Conservation (phyloP, 2,329 filamentous ascomycete species). For the Penicillium crustosum region DNA sequence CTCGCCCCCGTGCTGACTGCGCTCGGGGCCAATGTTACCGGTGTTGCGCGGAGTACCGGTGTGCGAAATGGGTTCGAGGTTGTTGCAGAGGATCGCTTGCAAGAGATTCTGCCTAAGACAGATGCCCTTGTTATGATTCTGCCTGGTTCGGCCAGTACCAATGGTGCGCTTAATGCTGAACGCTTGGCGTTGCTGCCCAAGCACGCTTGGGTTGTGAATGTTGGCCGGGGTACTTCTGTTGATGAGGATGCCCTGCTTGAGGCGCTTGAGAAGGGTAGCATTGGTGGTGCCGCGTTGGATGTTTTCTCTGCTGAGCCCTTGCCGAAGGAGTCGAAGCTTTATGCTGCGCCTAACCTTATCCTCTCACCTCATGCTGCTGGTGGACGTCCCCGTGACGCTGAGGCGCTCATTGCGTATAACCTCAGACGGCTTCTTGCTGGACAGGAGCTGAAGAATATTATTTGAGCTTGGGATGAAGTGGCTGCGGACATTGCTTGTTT, state of each 20-base stretch:
- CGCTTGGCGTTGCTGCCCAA: conserved; percentile 55
- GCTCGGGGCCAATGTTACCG: conserved; percentile 59
- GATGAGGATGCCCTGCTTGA: conserved; percentile 24
- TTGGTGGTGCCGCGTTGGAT: conserved; percentile 25
- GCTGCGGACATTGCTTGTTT: neutral
- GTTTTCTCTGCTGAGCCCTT: conserved; percentile 25
- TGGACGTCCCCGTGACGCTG: conserved; percentile 57
- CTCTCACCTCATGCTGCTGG: conserved; percentile 26
- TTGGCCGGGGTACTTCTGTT: conserved; percentile 23
- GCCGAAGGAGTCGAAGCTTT: conserved; percentile 22
- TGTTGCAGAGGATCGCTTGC: conserved; percentile 54
- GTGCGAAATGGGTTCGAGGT: conserved; percentile 61
- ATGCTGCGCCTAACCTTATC: conserved; percentile 24
- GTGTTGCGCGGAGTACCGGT: conserved; percentile 57
- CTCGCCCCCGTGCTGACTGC: conserved; percentile 56
- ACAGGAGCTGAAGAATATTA: conserved; percentile 59
- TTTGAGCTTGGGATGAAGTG: neutral
- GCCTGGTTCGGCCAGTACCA: conserved; percentile 58
- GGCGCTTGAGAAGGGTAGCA: conserved; percentile 22
- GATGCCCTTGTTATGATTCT: conserved; percentile 69
- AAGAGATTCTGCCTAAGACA: conserved; percentile 55
- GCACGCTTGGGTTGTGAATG: conserved; percentile 41
- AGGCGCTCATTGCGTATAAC: conserved; percentile 58
- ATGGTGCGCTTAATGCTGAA: conserved; percentile 56
- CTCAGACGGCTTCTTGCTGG: conserved; percentile 59